Conservation (phyloP, 2,329 filamentous ascomycete species). For the Microdochium paspali region DNA sequence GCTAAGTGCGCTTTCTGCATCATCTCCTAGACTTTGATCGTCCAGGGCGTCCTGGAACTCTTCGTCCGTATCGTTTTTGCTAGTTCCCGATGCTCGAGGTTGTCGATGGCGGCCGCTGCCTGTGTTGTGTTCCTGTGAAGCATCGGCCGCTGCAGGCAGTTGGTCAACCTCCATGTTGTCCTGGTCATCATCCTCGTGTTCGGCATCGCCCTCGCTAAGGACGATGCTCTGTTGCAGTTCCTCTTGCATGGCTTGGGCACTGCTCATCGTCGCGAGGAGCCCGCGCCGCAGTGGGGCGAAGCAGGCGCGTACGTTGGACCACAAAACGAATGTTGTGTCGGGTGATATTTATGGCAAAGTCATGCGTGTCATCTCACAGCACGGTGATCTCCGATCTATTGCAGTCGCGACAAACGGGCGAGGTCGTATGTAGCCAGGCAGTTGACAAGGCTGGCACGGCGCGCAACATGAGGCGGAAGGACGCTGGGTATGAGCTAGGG, state of each 20-base stretch:
- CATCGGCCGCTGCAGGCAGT: background rate
- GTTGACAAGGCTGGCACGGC: no score
- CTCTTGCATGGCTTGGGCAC: conserved; percentile 45
- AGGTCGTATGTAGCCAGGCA: no score
- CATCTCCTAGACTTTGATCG: conserved; percentile 5
- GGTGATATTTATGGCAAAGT: background rate
- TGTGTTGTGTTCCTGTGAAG: conserved; percentile 9
- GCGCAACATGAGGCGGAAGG: no score
- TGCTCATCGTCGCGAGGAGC: conserved; percentile 29
- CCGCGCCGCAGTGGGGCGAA: conserved; percentile 1
- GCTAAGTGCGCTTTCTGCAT: conserved; percentile 8
- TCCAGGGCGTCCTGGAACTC: conserved; percentile 3
- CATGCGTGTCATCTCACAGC: background rate
- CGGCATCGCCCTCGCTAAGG: conserved; percentile 36
- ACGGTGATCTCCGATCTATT: background rate
- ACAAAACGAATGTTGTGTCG: background rate
- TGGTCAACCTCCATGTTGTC: conserved; percentile 14
- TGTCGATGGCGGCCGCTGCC: conserved; percentile 5
- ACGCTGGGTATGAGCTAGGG: no score
- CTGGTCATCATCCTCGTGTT: conserved; percentile 26
- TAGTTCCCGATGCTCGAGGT: conserved; percentile 5
- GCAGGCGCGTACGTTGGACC: background rate
- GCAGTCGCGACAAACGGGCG: background rate
- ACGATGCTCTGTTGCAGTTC: conserved; percentile 47
- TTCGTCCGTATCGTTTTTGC: conserved; percentile 4